phyloP scores from a whole-genome alignment of 768 basidiomycete species.

The Leccinum ochraceum region DNA sequence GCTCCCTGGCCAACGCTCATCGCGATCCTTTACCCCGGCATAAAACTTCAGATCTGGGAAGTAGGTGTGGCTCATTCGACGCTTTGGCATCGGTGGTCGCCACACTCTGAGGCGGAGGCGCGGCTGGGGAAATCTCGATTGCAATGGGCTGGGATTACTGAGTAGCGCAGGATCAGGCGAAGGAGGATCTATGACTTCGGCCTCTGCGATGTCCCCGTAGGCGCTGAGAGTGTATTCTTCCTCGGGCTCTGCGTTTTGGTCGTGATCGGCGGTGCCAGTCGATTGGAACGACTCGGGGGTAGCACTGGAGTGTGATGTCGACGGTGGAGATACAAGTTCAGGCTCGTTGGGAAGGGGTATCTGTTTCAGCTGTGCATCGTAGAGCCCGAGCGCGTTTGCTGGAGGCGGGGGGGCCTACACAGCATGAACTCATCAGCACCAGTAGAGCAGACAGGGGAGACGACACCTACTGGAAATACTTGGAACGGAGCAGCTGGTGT shows the following conservation, averaged over 20 bases:
- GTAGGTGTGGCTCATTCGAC: constrained; percentile 15
- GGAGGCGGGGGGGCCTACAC: no score
- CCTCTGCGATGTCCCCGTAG: constrained; percentile 47
- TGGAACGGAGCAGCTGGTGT: no score
- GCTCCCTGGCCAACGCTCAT: constrained; percentile 18
- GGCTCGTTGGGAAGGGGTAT: neutral
- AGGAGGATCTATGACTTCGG: constrained; percentile 39
- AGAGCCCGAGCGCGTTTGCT: no score
- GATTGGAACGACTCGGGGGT: neutral
- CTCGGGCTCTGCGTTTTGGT: constrained; percentile 19
- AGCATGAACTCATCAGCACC: no score
- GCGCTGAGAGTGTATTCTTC: constrained; percentile 43
- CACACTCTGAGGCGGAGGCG: constrained; percentile 28
- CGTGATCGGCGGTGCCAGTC: neutral
- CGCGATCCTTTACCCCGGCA: neutral
- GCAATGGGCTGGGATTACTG: neutral
- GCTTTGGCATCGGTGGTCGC: constrained; percentile 31
- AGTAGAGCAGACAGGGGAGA: no score
- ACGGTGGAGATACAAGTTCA: neutral
- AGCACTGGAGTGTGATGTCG: neutral
- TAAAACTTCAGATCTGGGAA: constrained; percentile 9
- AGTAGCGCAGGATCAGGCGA: constrained; percentile 3
- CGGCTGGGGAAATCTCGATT: constrained; percentile 11
- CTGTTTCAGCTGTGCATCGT: neutral
- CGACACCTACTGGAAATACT: no score